A percentile compares a stretch with the other conserved stretches of the same genome.
These are phyloP conservation scores for Fusarium armeniacum DNA, from an alignment of 2,329 filamentous ascomycete species.

Conservation along the genomic window DNA sequence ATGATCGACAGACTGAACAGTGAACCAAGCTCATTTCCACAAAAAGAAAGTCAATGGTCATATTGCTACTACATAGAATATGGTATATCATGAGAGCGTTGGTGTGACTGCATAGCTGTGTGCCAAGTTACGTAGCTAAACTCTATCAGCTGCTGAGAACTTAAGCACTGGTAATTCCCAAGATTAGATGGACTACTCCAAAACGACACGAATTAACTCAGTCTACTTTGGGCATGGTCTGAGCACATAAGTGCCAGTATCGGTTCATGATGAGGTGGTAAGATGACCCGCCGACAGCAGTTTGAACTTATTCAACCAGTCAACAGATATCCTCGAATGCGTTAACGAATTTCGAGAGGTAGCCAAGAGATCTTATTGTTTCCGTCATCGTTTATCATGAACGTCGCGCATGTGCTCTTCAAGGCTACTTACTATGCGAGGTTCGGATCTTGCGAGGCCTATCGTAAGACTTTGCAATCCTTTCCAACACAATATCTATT, in stretches of 20 bases:
- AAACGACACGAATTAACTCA: slow-evolving; percentile 5
- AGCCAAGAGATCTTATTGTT: slow-evolving; percentile 1
- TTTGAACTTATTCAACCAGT: slow-evolving; percentile 28
- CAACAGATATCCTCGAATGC: background rate
- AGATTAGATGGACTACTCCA: slow-evolving; percentile 7
- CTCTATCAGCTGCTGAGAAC: slow-evolving; percentile 10
- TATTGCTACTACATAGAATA: background rate
- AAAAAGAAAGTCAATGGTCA: background rate
- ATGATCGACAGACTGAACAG: slow-evolving; percentile 24
- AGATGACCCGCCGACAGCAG: background rate
- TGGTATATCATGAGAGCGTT: slow-evolving; percentile 10
- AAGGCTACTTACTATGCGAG: background rate
- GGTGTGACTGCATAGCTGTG: background rate
- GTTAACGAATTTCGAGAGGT: background rate
- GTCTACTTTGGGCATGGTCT: slow-evolving; percentile 10
- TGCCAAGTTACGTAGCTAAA: slow-evolving; percentile 10
- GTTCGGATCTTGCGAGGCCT: background rate
- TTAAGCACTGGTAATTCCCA: slow-evolving; percentile 10
- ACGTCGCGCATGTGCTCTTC: background rate
- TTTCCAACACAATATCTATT: background rate
- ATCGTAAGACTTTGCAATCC: background rate
- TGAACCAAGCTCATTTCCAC: background rate
- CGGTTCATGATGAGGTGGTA: slow-evolving; percentile 11
- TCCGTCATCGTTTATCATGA: background rate
- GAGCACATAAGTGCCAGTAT: slow-evolving; percentile 22